phyloP scores from a whole-genome alignment of 2,329 filamentous ascomycete genomes.

The Colletotrichum liriopes region DNA sequence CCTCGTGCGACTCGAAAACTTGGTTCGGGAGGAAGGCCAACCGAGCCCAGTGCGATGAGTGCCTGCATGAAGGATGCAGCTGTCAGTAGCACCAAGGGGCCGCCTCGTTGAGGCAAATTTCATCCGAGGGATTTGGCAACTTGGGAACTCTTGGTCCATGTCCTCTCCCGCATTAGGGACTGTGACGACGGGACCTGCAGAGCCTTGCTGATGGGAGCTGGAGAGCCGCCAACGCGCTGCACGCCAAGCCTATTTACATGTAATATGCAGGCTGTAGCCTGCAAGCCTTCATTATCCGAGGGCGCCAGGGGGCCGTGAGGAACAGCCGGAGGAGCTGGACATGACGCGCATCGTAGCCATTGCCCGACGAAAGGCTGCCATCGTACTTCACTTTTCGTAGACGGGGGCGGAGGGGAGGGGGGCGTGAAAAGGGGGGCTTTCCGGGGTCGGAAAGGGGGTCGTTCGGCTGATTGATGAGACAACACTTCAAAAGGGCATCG shows the following conservation, averaged over 20 bases:
- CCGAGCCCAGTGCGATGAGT: constrained; percentile 16
- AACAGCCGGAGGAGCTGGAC: not conserved
- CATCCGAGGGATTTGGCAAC: not conserved
- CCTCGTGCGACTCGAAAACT: constrained; percentile 21
- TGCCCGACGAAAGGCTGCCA: not conserved
- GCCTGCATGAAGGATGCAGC: constrained; percentile 32
- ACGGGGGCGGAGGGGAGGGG: not conserved
- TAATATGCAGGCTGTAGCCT: not conserved
- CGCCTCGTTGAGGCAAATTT: not conserved
- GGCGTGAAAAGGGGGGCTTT: not conserved
- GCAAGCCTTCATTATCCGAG: not conserved
- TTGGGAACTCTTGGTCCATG: not conserved
- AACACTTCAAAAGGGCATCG: constrained; percentile 10
- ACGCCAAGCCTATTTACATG: not conserved
- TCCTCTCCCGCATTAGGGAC: not conserved
- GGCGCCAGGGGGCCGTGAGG: too few relatives aligned
- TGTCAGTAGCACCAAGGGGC: constrained; percentile 32
- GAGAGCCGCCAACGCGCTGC: not conserved
- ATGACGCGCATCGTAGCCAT: not conserved
- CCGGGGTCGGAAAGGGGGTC: not conserved
- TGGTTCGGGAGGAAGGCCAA: constrained; percentile 1
- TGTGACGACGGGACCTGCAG: not conserved
- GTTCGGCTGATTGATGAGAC: constrained; percentile 2
- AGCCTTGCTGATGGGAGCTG: not conserved
- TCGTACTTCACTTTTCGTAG: not conserved